Evolutionary conservation across 441 rosid genomes (phyloP).

Genomic region (Populus hybrid): DNA sequence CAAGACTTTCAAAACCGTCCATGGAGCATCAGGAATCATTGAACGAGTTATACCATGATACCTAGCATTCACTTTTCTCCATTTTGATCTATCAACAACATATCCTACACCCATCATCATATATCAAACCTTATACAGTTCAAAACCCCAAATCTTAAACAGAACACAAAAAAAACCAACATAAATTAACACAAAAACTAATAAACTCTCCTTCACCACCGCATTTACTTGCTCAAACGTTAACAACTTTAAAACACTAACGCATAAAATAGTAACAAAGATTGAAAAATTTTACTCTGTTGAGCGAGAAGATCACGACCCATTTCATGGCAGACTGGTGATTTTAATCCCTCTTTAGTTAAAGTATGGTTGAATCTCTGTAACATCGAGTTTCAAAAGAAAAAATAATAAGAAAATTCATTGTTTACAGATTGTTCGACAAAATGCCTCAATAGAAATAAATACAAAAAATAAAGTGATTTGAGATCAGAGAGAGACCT

Average conservation of each 20-base stretch:
- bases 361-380: constrained; percentile 43
- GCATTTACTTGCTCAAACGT: neutral
- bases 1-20: constrained; percentile 57
- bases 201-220: neutral
- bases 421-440: constrained; percentile 37
- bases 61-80: constrained; percentile 57
- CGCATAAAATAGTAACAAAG: neutral
- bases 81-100: constrained; percentile 52
- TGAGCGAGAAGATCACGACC: constrained; percentile 21
- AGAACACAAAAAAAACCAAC: neutral
- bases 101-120: constrained; percentile 17
- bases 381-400: neutral
- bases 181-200: neutral
- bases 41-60: constrained; percentile 40
- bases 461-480: too few species aligned
- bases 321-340: constrained; percentile 17
- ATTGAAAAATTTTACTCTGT: constrained; percentile 25
- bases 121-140: neutral
- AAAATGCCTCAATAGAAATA: constrained; percentile 37
- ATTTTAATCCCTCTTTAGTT: constrained; percentile 17
- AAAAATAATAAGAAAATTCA: neutral
- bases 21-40: constrained; percentile 52
- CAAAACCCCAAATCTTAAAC: neutral
- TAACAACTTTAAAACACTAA: neutral
- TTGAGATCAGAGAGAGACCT: constrained; percentile 33